Evolutionary conservation across 805 yeast species (phyloP), one percentile per base, ranked within the genome.

Genomic region (Wickerhamiella vanderwaltii): DNA sequence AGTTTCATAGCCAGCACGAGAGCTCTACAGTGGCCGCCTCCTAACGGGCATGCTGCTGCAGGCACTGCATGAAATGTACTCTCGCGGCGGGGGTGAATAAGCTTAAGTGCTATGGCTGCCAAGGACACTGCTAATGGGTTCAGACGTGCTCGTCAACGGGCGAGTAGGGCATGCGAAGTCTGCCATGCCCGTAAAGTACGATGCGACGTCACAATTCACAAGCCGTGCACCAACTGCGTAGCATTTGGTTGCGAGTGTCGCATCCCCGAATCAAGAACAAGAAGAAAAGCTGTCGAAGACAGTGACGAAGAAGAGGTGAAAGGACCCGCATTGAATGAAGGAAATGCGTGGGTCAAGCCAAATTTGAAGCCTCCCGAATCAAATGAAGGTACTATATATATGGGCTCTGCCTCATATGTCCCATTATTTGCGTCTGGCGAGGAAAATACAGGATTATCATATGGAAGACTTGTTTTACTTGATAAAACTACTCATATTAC

Each of bases 121-220:
- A n/a, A n/a, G n/a, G n/a, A n/a, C n/a, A n/a, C n/a, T n/a, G n/a
- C n/a, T 23, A 11, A 7, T n/a, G 35, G 43, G 20, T 44, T 50
- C 31, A 46, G 53, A 76, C 48, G 71, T 13, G 52, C 50, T 12
- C 47, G 54, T 12, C 51, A 80, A 36, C 62, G 87, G 39, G 80
- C 85, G 0, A 63, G 80, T 6, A 60, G 83, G 35, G 88, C 87
- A 2, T 80, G 91, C 54, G 69, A 73, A 30, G 79, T 80, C n/a
- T 82, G 91, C 54, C 75, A 84, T 42, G 70, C 78, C 6, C 65
- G 91, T 26, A 81, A 81, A 52, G 91, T 81, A n/a, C 70, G 86
- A 26, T 81, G 93, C 60, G 65, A 61, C 44, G 64, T 61, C 44
- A 79, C 66, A 11, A 56, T 58, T 25, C 69, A 63, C 42, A 64